Conservation (phyloP, 805 yeast species). For the Candida silvatica region DNA sequence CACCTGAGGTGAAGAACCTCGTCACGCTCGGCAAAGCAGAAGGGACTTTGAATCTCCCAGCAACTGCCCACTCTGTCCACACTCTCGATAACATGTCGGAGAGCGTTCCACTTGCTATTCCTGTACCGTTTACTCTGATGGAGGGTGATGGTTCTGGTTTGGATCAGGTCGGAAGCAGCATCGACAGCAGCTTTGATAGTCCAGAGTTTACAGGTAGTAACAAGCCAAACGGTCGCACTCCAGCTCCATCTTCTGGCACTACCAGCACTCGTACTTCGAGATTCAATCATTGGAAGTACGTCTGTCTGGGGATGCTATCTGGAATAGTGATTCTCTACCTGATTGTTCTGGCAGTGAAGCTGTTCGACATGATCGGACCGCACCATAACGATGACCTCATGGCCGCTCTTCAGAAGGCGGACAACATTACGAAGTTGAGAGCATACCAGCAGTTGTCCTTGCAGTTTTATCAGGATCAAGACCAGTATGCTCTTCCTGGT, state of each 20-base stretch:
- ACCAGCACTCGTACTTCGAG: not conserved
- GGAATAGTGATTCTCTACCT: constrained; percentile 1
- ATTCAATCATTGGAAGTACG: constrained; percentile 6
- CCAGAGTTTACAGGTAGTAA: no score
- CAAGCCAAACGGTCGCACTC: not conserved
- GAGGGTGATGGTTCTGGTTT: not conserved
- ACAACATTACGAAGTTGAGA: not conserved
- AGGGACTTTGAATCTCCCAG: no score
- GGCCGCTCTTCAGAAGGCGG: not conserved
- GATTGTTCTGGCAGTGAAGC: constrained; percentile 2
- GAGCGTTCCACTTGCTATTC: not conserved
- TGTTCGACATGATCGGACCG: not conserved
- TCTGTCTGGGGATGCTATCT: constrained; percentile 4
- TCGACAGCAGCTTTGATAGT: no score
- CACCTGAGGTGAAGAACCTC: not conserved
- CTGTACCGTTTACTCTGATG: no score
- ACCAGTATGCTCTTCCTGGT: no score
- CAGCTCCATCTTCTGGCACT: constrained; percentile 1
- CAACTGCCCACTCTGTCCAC: not conserved
- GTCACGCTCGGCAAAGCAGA: not conserved
- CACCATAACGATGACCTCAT: not conserved
- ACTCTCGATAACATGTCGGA: not conserved
- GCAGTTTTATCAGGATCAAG: no score
- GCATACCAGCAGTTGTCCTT: no score
- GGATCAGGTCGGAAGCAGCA: not conserved